Conservation (phyloP, 306 rosid genomes). For the Cicer yamashitae region DNA sequence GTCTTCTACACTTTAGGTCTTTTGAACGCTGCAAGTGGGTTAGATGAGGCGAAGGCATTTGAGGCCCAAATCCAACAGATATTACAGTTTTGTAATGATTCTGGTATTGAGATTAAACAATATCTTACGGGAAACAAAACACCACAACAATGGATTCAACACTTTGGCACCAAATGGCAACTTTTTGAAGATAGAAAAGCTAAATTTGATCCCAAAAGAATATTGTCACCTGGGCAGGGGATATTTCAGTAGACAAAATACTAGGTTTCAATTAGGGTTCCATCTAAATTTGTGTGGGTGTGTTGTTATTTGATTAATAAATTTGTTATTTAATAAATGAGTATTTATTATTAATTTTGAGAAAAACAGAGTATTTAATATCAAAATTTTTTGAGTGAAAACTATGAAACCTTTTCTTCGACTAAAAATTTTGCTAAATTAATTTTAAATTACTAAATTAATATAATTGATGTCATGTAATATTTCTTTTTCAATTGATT, state of each 20-base stretch:
- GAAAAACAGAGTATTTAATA: too few relatives aligned
- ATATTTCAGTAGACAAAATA: slow-evolving; percentile 51
- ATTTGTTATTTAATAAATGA: too few relatives aligned
- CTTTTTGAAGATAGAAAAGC: slow-evolving; percentile 51
- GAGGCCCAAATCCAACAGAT: slow-evolving; percentile 51
- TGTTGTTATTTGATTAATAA: too few relatives aligned
- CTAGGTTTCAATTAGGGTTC: neutral
- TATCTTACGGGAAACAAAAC: slow-evolving; percentile 58
- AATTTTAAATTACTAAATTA: too few relatives aligned
- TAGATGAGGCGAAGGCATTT: slow-evolving; percentile 38
- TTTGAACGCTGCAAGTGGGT: slow-evolving; percentile 48
- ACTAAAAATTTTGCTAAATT: too few relatives aligned
- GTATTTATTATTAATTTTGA: too few relatives aligned
- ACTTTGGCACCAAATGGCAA: slow-evolving; percentile 69
- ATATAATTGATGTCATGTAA: too few relatives aligned
- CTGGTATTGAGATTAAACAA: slow-evolving; percentile 53
- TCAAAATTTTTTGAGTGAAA: too few relatives aligned
- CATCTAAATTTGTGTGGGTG: too few relatives aligned
- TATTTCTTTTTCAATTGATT: too few relatives aligned
- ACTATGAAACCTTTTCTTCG: too few relatives aligned
- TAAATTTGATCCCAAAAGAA: slow-evolving; percentile 61
- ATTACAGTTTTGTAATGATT: slow-evolving; percentile 48
- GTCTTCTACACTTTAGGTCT: slow-evolving; percentile 60
- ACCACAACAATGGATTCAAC: slow-evolving; percentile 56
- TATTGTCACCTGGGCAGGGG: slow-evolving; percentile 75